phyloP scores from a whole-genome alignment of 192 early-diverging fungal genomes.

The Mortierella antarctica region DNA sequence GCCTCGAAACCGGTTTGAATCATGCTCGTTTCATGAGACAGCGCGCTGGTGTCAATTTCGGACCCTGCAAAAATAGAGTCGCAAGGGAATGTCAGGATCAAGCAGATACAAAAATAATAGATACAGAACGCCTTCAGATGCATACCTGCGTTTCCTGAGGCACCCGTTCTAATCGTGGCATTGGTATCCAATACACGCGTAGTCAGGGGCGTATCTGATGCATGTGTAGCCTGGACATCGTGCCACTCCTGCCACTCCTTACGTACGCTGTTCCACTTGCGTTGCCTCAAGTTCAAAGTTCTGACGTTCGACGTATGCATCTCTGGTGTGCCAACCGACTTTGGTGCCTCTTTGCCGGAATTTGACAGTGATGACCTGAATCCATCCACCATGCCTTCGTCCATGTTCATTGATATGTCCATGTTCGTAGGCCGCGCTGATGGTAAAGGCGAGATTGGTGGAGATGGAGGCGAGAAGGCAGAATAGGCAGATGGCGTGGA shows the following conservation, averaged over 20 bases:
- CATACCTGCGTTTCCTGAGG: too few relatives aligned
- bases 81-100: too few relatives aligned
- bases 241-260: conserved; percentile 56
- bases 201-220: not conserved
- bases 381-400: not conserved
- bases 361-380: not conserved
- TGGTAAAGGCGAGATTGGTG: conserved; percentile 25
- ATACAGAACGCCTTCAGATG: too few relatives aligned
- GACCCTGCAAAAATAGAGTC: too few relatives aligned
- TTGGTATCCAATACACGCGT: not conserved
- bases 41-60: too few relatives aligned
- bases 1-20: too few relatives aligned
- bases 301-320: not conserved
- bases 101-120: too few relatives aligned
- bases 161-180: too few relatives aligned
- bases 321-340: too few relatives aligned
- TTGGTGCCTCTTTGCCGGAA: not conserved
- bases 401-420: conserved; percentile 18
- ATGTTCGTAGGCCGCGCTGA: not conserved
- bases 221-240: conserved; percentile 41
- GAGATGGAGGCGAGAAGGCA: conserved; percentile 27
- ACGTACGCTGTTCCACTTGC: conserved; percentile 43
- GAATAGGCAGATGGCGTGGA: not conserved
- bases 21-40: too few relatives aligned
- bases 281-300: conserved; percentile 31